phyloP scores from a whole-genome alignment of 352 stramenopile species.

The Thalassiosira oceanica region DNA sequence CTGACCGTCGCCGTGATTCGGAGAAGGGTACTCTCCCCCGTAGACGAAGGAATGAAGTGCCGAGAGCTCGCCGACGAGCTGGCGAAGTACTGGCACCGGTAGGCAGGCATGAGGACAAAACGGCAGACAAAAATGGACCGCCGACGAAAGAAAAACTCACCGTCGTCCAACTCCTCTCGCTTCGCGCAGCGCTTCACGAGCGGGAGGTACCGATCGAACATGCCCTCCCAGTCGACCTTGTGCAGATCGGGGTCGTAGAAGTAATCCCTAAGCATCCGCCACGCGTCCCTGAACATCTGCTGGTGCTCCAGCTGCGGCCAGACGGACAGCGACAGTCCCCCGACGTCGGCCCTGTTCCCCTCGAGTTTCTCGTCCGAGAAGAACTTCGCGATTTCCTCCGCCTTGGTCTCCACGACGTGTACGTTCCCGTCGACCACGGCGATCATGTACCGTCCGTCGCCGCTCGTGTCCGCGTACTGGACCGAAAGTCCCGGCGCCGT shows the following conservation, averaged over 20 bases:
- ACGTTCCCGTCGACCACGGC: conserved; percentile 18
- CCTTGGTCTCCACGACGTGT: conserved; percentile 41
- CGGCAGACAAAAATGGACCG: background rate
- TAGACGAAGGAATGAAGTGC: conserved; percentile 78
- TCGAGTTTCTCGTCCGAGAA: conserved; percentile 27
- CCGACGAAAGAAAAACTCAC: background rate
- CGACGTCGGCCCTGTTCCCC: conserved; percentile 46
- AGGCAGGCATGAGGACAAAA: conserved; percentile 2
- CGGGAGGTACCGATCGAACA: conserved; percentile 63
- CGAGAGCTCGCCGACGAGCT: conserved; percentile 71
- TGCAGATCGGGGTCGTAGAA: conserved; percentile 71
- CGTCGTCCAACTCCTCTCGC: conserved; percentile 71
- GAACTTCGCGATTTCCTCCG: conserved; percentile 12
- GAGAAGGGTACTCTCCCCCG: conserved; percentile 63
- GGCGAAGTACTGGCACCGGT: conserved; percentile 57
- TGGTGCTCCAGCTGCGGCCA: conserved; percentile 65
- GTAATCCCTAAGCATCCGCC: conserved; percentile 75
- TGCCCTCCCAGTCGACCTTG: conserved; percentile 54
- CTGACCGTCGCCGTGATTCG: conserved; percentile 28
- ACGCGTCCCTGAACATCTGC: conserved; percentile 72
- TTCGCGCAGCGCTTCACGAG: conserved; percentile 65
- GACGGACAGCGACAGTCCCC: conserved; percentile 52
- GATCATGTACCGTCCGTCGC: conserved; percentile 43
- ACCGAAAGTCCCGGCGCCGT: background rate
- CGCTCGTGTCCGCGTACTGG: conserved; percentile 33